Base-by-base conservation (phyloP, 331 rosid genomes). In the Rosa hybrid region DNA sequence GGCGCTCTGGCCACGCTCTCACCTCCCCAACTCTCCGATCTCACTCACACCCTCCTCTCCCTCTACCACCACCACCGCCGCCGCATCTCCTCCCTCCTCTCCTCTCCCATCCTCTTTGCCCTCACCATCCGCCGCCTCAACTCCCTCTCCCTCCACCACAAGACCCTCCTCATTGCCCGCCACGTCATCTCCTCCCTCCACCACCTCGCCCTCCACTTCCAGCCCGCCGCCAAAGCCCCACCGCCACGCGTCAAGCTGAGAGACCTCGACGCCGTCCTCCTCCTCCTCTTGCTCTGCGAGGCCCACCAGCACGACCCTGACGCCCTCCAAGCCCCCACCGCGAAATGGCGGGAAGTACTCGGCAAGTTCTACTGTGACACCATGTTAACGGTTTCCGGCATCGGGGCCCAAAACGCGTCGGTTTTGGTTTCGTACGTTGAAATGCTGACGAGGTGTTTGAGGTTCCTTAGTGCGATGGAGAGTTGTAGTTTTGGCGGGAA, bases 201-300 rank as follows among this genome's bases (percentile, higher is more conserved):
- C 89, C 90, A 8, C 75, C 91, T 94, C 84, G 80, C 91, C 30
- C 79, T 74, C 82, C 94, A 84, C 76, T 27, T 90, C 84, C 88
- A 75, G 25, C 45, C 68, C 70, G 4, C 68, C 80, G 50, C 57
- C 72, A 27, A 60, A 2, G 51, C 54, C 0, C 82, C 56, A 4
- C 78, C 83, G 1, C 83, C 81, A 6, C 87, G 77, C 27, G 57
- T 84, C 67, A 50, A 86, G 0, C 81, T 87, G 2, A 86, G 89
- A 44, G 97, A 92, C 59, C 89, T 83, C 71, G 95, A 94, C 78
- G 87, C 97, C 8, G 89, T 84, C 1, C 60, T 90, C 3, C 91
- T 94, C 27, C 97, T 94, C 70, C 95, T 94, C 79, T 54, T 89
- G 1, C 84, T 94, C 90, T 94, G 98, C 72, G 91, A 94, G 30